phyloP scores from a whole-genome alignment of 1,284 basidiomycete species.

The Fomitiporia mediterranea region DNA sequence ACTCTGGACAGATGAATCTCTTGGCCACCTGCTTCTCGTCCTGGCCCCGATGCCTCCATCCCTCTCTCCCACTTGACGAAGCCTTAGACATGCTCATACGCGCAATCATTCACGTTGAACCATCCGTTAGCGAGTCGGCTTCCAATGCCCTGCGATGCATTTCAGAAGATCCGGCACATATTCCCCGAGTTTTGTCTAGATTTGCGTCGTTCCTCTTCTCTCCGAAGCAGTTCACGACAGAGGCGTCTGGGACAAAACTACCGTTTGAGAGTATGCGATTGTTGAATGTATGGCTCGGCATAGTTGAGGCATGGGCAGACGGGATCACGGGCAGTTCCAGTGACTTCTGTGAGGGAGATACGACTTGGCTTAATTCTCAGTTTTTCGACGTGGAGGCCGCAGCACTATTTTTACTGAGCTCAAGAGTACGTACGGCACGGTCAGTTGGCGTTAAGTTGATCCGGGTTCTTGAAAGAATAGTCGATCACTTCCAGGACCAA shows the following conservation, averaged over 20 bases:
- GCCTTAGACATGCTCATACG: slow-evolving; percentile 79
- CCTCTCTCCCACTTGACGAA: slow-evolving; percentile 50
- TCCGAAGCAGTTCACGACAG: slow-evolving; percentile 61
- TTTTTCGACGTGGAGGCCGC: slow-evolving; percentile 67
- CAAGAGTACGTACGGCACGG: slow-evolving; percentile 47
- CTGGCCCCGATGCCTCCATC: slow-evolving; percentile 79
- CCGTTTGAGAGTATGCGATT: slow-evolving; percentile 63
- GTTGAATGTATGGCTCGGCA: slow-evolving; percentile 68
- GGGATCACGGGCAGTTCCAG: slow-evolving; percentile 41
- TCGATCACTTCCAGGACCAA: slow-evolving; percentile 38
- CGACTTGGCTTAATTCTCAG: slow-evolving; percentile 35
- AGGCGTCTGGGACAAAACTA: slow-evolving; percentile 53
- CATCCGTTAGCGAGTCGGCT: slow-evolving; percentile 66
- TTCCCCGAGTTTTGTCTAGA: slow-evolving; percentile 59
- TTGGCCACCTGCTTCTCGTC: slow-evolving; percentile 79
- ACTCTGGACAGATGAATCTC: slow-evolving; percentile 65
- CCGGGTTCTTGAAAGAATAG: slow-evolving; percentile 45
- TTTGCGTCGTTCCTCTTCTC: slow-evolving; percentile 80
- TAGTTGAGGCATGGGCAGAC: slow-evolving; percentile 68
- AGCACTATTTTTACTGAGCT: slow-evolving; percentile 76
- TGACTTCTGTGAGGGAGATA: slow-evolving; percentile 38
- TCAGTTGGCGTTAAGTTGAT: slow-evolving; percentile 56
- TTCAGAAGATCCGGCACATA: slow-evolving; percentile 56
- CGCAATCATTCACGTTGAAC: slow-evolving; percentile 83
- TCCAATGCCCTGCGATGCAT: slow-evolving; percentile 70